Evolutionary conservation across 441 rosid genomes (phyloP), one percentile per base, ranked within the genome.

Genomic region (Syzygium syzygioides): DNA sequence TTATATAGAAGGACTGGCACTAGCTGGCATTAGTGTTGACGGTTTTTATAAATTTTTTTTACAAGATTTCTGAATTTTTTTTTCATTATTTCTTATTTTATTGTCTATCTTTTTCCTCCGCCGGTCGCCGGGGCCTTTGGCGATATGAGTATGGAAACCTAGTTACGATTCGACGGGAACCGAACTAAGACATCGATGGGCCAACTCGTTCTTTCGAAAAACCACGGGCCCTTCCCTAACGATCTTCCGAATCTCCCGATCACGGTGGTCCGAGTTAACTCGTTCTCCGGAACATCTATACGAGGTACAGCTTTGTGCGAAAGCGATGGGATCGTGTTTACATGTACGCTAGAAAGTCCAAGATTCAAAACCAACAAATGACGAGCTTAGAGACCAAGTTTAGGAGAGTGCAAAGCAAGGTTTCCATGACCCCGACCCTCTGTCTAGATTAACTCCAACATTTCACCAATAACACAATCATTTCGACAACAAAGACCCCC

Each of bases 371-470:
- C 55, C 55, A 3, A 79, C 53, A n/a, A 25, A 32, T 57, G 55
- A 87, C 56, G 85, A 87, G 68, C 92, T 91, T 91, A 86, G 89
- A 86, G 87, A 66, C 87, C 56, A 91, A 92, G 94, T 84, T 88
- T 66, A n/a, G 86, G 86, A 90, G 93, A 88, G 83, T 91, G 55
- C 32, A 7, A 86, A 87, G 92, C 90, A 87, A 34, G 76, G 90
- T 85, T 85, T 91, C 92, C 92, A 80, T 85, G 95, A 93, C 14
- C 28, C 68, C 41, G 94, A 93, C 95, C 34, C 26, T 26, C 56
- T 60, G 86, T 88, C 90, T 55, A 56, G 19, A 37, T 25, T 71
- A 62, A 55, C 45, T 56, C 88, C 66, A 85, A 88, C 92, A 48
- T 79, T 85, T 90, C 90, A 87, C 89, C 89, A 56, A 86, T 71